These are phyloP conservation scores for Sclerotinia borealis DNA, from an alignment of 2,329 filamentous ascomycete genomes.

Conservation along the genomic window DNA sequence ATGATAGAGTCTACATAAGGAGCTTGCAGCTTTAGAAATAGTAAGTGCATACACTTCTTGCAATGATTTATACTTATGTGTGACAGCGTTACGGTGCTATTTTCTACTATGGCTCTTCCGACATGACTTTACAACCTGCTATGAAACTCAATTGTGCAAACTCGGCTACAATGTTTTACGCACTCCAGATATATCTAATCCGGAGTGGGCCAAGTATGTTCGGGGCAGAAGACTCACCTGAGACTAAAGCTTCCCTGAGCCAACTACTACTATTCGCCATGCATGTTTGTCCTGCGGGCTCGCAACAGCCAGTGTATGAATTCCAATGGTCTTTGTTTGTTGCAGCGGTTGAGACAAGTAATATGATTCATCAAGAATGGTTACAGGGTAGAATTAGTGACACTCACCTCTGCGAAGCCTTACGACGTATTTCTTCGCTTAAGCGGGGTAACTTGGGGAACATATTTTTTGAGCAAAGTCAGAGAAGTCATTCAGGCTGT, in stretches of 20 bases:
- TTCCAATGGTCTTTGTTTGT: conserved; percentile 20
- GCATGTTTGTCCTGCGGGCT: conserved; percentile 4
- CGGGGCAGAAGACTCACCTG: not conserved
- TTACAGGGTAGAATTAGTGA: not conserved
- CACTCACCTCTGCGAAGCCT: not conserved
- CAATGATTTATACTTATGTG: not conserved
- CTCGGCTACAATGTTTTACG: conserved; percentile 13
- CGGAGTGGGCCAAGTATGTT: not conserved
- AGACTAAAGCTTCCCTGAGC: not conserved
- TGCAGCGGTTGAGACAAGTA: conserved; percentile 16
- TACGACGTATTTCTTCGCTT: not conserved
- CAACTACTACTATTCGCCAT: conserved; percentile 9
- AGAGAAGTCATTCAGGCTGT: not conserved
- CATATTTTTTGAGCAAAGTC: not conserved
- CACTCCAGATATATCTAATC: conserved; percentile 10
- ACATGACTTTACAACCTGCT: conserved; percentile 15
- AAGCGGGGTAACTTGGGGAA: not conserved
- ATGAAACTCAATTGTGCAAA: conserved; percentile 17
- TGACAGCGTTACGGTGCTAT: not conserved
- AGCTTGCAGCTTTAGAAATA: not conserved
- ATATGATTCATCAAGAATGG: conserved; percentile 19
- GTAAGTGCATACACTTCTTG: not conserved
- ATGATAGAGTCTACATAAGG: not conserved
- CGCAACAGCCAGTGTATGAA: conserved; percentile 13
- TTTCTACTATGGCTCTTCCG: conserved; percentile 15